Evolutionary conservation across 2,329 filamentous ascomycete species (phyloP), one percentile per base, ranked within the genome.

Genomic region (Fusarium foetens): DNA sequence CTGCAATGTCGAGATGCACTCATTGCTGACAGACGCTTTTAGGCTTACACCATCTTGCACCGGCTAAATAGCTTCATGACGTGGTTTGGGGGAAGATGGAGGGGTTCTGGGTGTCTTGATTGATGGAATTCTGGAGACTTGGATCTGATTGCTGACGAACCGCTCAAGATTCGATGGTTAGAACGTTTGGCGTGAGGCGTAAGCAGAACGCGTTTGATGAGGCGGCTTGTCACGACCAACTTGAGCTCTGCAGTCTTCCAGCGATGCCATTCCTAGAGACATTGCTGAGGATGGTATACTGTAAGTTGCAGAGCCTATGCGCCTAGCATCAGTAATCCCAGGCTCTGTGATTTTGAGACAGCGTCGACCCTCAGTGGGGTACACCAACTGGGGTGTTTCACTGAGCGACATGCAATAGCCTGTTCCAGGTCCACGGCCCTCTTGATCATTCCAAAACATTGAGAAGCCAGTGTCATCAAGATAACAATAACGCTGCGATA

Each of bases 1-100:
- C 17, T 38, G 4, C 16, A 0, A 35, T 39, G 6, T 8, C 1
- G 9, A 53, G 12, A 16, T n/a, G 25, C 8, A 14, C 25, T 14
- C 23, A 41, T 36, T 58, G 66, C 66, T 68, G 66, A 68, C 66
- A 9, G 42, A 13, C 23, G n/a, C 27, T 14, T 51, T 52, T 1
- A 27, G 45, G 64, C 58, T 64, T 53, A 68, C 58, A 64, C 25
- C 29, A 35, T 25, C 25, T 39, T 29, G 11, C 6, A 10, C 13
- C 46, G 51, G 41, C 27, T 64, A 49, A 58, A 42, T 53, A 13
- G 43, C 21, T 16, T 21, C 54, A 59, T 69, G 49, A 54, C 52
- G 41, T 33, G 25, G 12, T 52, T 68, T 43, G 19, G 16, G 19
- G 33, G 19, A 6, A 21, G 10, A 16, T 17, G 42, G 49, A 31